Percentiles rank a stretch among this genome's conserved stretches.
phyloP scores from a whole-genome alignment of 805 yeast genomes.

The Blastobotrys parvus region DNA sequence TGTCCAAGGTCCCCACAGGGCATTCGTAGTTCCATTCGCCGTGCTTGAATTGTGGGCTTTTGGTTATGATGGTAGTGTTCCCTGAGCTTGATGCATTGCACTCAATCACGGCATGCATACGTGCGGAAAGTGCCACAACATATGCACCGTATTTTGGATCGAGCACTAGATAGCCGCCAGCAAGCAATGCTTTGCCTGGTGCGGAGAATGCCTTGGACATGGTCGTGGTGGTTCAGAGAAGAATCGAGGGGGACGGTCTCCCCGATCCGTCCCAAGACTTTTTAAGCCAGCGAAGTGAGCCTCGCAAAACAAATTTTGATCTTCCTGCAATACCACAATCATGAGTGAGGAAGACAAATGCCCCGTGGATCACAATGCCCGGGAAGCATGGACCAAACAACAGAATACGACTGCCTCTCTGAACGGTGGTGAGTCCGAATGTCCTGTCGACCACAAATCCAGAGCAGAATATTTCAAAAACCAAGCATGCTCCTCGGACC shows the following conservation, averaged over 20 bases:
- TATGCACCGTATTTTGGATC: constrained; percentile 68
- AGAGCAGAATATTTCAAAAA: constrained; percentile 49
- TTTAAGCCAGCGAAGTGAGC: too few relatives aligned
- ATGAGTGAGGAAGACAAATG: constrained; percentile 26
- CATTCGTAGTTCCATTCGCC: constrained; percentile 59
- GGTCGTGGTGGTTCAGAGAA: too few relatives aligned
- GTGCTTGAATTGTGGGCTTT: constrained; percentile 69
- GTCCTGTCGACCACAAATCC: constrained; percentile 66
- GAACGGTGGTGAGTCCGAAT: constrained; percentile 21
- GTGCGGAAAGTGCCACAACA: constrained; percentile 78
- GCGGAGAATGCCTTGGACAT: constrained; percentile 77
- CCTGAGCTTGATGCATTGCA: constrained; percentile 9
- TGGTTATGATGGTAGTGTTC: constrained; percentile 27
- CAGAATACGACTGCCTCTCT: constrained; percentile 3
- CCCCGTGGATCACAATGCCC: constrained; percentile 44
- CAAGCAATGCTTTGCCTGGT: constrained; percentile 90
- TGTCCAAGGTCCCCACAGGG: constrained; percentile 3
- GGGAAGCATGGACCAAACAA: constrained; percentile 22
- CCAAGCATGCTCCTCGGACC: constrained; percentile 19
- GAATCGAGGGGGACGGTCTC: background rate
- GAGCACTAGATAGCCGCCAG: constrained; percentile 90
- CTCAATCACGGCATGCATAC: constrained; percentile 71
- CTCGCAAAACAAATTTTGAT: too few relatives aligned
- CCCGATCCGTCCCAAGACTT: too few relatives aligned
- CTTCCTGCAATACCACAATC: too few relatives aligned